Evolutionary conservation across 805 yeast species (phyloP), one percentile per base, ranked within the genome.

Genomic region (Candida ulmi): DNA sequence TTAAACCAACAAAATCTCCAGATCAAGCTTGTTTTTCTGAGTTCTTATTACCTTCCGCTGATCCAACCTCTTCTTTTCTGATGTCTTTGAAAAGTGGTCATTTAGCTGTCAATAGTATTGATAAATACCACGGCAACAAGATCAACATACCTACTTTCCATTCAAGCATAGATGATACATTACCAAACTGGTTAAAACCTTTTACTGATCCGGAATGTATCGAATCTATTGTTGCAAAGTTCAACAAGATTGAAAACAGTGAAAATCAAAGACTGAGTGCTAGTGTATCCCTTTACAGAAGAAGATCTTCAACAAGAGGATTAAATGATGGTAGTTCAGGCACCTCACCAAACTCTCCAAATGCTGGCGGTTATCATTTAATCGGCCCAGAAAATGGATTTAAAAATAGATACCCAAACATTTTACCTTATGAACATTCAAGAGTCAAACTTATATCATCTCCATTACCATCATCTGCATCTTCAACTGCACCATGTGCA

Each of bases 321-420:
- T 5, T 28, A n/a, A 16, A 16, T 15, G 17, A n/a, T n/a, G 11
- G 13, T 6, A 28, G 25, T n/a, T 3, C 8, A 5, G 12, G 13
- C 11, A 7, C n/a, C 7, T 21, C 48, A 12, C 28, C 28, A 12
- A 35, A 34, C n/a, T 41, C 47, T 3, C 45, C 43, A 28, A 45
- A 18, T 33, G 36, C 41, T 24, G 34, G 34, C 9, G 13, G 15
- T 18, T 31, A 31, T 19, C 15, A 21, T 41, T n/a, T 38, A 6
- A 19, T 35, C 28, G 42, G 44, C 8, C 30, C 39, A 5, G 44
- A 41, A 29, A 34, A 38, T 33, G 41, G 41, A 9, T 41, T 74
- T 39, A 88, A 88, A 56, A 88, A 88, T 60, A 65, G 97, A 46
- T 88, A 88, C 66, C 80, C 85, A 47, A 93, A 90, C 59, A 85